These are phyloP conservation scores for Cadophora gregata DNA, from an alignment of 2,329 filamentous ascomycete genomes.

Conservation along the genomic window DNA sequence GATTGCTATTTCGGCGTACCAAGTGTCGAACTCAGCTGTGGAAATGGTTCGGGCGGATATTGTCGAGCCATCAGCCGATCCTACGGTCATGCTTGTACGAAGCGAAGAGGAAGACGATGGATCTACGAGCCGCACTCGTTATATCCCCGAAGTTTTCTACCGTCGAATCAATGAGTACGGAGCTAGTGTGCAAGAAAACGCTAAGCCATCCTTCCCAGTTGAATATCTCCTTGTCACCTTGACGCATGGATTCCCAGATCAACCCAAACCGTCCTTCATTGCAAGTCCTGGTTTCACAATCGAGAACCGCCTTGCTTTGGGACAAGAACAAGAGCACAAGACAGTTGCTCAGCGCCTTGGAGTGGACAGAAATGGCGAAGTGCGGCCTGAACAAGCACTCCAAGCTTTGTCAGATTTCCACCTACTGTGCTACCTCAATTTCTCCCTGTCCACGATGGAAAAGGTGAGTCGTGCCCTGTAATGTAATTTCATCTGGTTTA, in stretches of 20 bases:
- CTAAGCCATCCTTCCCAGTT: constrained; percentile 93
- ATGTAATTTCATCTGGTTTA: not conserved
- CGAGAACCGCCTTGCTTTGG: constrained; percentile 88
- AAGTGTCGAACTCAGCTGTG: constrained; percentile 92
- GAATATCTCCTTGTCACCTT: constrained; percentile 96
- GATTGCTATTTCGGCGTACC: constrained; percentile 89
- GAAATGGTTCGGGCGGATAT: constrained; percentile 98
- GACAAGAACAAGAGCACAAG: constrained; percentile 81
- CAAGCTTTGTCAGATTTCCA: constrained; percentile 90
- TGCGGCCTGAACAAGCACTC: constrained; percentile 65
- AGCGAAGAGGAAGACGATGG: constrained; percentile 86
- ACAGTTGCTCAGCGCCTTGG: constrained; percentile 69
- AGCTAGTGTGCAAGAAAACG: constrained; percentile 94
- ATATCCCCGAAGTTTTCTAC: constrained; percentile 98
- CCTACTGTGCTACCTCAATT: constrained; percentile 84
- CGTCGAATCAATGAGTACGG: constrained; percentile 95
- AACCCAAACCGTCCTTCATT: constrained; percentile 77
- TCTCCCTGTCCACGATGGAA: constrained; percentile 74
- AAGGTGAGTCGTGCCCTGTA: constrained; percentile 65
- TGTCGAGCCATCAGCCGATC: constrained; percentile 92
- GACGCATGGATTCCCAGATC: constrained; percentile 92
- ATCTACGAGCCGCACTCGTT: constrained; percentile 72
- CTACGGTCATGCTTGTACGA: constrained; percentile 91
- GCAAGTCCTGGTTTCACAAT: constrained; percentile 76
- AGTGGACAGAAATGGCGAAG: constrained; percentile 59